phyloP scores from a whole-genome alignment of 306 rosid genomes.

The Quercus glauca region DNA sequence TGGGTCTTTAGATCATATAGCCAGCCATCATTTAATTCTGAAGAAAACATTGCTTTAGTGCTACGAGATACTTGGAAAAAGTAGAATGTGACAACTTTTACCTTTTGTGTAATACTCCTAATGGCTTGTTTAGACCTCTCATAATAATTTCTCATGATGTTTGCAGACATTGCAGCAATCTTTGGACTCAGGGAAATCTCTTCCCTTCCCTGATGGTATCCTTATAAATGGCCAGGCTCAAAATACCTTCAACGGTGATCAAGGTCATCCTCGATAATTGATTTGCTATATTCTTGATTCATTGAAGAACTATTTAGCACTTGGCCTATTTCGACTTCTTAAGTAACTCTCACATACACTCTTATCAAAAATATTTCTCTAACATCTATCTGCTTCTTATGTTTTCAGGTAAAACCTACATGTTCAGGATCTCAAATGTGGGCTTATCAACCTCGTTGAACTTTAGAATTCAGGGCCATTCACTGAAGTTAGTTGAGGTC shows the following conservation, averaged over 20 bases:
- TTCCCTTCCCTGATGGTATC: slow-evolving; percentile 72
- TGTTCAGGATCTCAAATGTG: slow-evolving; percentile 89
- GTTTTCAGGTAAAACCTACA: slow-evolving; percentile 85
- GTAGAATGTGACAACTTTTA: not conserved
- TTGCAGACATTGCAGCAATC: slow-evolving; percentile 60
- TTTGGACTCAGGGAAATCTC: slow-evolving; percentile 78
- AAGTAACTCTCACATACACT: not conserved
- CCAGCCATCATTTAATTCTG: not conserved
- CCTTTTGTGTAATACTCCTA: not conserved
- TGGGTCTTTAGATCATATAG: not conserved
- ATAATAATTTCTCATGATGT: not conserved
- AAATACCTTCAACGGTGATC: slow-evolving; percentile 62
- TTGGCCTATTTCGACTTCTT: not conserved
- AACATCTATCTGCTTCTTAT: slow-evolving; percentile 1
- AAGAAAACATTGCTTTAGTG: not conserved
- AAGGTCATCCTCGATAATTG: slow-evolving; percentile 44
- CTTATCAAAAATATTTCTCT: slow-evolving; percentile 9
- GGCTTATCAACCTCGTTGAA: slow-evolving; percentile 78
- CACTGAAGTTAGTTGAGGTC: slow-evolving; percentile 72
- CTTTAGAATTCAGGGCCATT: slow-evolving; percentile 86
- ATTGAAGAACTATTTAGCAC: not conserved
- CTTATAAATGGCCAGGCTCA: slow-evolving; percentile 78
- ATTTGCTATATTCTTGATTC: not conserved
- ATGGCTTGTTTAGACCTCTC: not conserved
- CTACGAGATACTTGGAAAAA: not conserved